Evolutionary conservation across 495 filamentous ascomycete species (phyloP).

Genomic region (Penicillium herquei): DNA sequence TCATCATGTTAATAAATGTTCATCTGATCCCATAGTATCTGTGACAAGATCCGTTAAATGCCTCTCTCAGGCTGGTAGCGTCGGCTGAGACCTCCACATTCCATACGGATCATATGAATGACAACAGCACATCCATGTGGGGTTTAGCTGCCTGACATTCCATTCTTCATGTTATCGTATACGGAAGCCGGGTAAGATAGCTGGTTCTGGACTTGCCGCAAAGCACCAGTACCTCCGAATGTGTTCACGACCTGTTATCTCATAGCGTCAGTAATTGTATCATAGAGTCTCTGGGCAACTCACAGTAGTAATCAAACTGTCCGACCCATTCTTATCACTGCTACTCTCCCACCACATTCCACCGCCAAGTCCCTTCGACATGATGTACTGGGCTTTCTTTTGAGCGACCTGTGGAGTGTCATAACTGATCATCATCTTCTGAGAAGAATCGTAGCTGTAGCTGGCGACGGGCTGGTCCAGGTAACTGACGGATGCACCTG

Average conservation of each 20-base stretch:
- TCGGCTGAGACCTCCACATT: too few species aligned
- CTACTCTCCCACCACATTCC: slow-evolving; percentile 92
- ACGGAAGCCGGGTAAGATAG: slow-evolving; percentile 32
- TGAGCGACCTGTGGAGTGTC: slow-evolving; percentile 62
- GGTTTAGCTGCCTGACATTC: slow-evolving; percentile 10
- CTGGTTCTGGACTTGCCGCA: slow-evolving; percentile 31
- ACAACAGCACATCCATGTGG: too few species aligned
- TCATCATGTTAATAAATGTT: too few species aligned
- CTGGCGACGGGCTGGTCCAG: slow-evolving; percentile 43
- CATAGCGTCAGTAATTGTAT: neutral
- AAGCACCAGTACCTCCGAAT: slow-evolving; percentile 24
- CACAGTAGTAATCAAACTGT: slow-evolving; percentile 62
- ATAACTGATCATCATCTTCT: slow-evolving; percentile 69
- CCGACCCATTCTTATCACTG: slow-evolving; percentile 59
- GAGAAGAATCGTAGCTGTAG: slow-evolving; percentile 64
- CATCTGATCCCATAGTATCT: too few species aligned
- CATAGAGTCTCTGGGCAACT: slow-evolving; percentile 6
- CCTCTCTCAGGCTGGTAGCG: too few species aligned
- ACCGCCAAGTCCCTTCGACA: slow-evolving; percentile 63
- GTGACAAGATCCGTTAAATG: too few species aligned
- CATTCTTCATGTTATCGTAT: slow-evolving; percentile 33
- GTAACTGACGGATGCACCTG: slow-evolving; percentile 23
- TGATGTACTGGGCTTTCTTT: slow-evolving; percentile 66
- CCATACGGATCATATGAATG: too few species aligned
- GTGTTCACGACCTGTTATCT: slow-evolving; percentile 26